Base-by-base conservation (phyloP, 1,284 basidiomycete species). In the Paramarasmius palmivorus region DNA sequence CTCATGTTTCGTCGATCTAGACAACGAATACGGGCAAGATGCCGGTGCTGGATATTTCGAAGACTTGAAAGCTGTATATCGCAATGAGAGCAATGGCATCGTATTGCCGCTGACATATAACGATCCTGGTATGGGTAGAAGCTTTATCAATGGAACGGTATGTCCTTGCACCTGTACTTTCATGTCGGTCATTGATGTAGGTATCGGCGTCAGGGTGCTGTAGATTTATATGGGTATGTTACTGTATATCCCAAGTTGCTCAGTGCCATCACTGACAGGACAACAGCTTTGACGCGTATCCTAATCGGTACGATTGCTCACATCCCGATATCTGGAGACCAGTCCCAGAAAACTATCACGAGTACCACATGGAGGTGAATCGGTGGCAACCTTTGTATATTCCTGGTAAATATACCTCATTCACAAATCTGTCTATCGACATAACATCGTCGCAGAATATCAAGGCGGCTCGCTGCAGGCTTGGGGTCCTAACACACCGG, bases 381-480 rank as follows among this genome's bases (percentile, higher is more conserved):
- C 83, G 83, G 0, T 75, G 75, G 25, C 78, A 87, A 60, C 78
- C 86, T 2, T 82, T 75, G 68, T 87, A 86, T 63, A 77, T 87
- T 54, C 86, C 86, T 7, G 86, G 74, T 81, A 58, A 51, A 68
- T 64, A 17, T 3, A 10, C 38, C 15, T 32, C 34, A 12, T 12
- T 20, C 23, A 36, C 38, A 26, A 12, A 23, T 26, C n/a, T 29
- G 17, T 44, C 32, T 7, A 3, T 48, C 20, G 20, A 19, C 23
- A 54, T n/a, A 14, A 14, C 17, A n/a, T 23, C 40, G 46, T 10
- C 38, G 36, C 57, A 78, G 76, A 86, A 67, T 85, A 85, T 62
- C 84, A 86, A 74, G 86, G 80, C n/a, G 89, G 89, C 6, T 76
- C 87, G 5, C 89, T 81, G 57, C 88, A 92, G 63, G 80, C 88